phyloP scores from a whole-genome alignment of 768 basidiomycete species.

The Auriscalpium microsporum region DNA sequence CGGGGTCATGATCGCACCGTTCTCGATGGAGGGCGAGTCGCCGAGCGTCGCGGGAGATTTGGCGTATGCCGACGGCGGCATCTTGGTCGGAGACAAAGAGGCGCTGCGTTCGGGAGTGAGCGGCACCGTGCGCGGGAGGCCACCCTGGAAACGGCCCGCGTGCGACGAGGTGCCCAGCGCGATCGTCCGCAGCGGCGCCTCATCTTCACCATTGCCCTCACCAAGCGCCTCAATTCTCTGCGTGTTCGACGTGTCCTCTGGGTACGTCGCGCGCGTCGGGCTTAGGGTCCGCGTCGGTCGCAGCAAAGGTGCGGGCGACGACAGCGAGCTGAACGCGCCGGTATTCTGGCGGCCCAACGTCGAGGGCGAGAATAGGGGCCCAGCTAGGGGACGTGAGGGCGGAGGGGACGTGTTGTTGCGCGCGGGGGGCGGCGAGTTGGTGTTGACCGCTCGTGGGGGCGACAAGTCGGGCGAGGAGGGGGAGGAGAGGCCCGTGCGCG shows the following conservation, averaged over 20 bases:
- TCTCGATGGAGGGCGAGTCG: conserved; percentile 2
- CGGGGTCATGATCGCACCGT: conserved; percentile 15
- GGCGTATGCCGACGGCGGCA: not conserved
- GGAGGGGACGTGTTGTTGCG: conserved; percentile 13
- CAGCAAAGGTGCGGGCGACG: conserved; percentile 25
- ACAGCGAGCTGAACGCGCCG: conserved; percentile 10
- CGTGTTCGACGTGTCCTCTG: not conserved
- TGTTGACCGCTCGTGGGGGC: conserved; percentile 23
- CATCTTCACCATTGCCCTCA: conserved; percentile 19
- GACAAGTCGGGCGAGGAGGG: conserved; percentile 20
- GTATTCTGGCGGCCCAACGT: conserved; percentile 21
- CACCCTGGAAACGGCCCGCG: conserved; percentile 37
- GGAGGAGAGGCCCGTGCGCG: conserved; percentile 3
- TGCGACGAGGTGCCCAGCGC: conserved; percentile 32
- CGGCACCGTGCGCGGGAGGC: conserved; percentile 48
- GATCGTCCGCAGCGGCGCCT: conserved; percentile 3
- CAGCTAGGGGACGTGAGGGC: conserved; percentile 17
- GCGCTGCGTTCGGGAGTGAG: conserved; percentile 15
- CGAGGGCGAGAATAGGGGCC: conserved; percentile 10
- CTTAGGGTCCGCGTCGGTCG: conserved; percentile 35
- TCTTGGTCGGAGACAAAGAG: not conserved
- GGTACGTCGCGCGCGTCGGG: conserved; percentile 17
- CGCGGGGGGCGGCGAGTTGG: conserved; percentile 16
- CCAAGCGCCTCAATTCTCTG: not conserved
- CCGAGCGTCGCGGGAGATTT: conserved; percentile 2